Evolutionary conservation across 306 rosid species (phyloP).

Genomic region (Vachellia pachyceras): DNA sequence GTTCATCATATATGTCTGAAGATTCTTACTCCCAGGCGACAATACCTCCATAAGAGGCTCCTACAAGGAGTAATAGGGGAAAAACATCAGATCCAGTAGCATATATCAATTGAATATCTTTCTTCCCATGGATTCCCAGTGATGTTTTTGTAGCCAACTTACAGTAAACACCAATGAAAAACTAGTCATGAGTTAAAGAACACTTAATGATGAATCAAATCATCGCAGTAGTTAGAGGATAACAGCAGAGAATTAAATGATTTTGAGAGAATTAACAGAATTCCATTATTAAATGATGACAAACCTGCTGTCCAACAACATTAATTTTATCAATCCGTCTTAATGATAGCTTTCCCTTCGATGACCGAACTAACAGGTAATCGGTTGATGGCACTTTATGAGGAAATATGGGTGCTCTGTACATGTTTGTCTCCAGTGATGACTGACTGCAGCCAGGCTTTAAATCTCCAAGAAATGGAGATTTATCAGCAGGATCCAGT

Average conservation of each 20-base stretch:
- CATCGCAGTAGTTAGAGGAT: slow-evolving; percentile 8
- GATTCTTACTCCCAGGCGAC: slow-evolving; percentile 94
- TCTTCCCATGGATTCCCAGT: slow-evolving; percentile 13
- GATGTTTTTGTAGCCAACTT: slow-evolving; percentile 14
- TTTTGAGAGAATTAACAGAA: slow-evolving; percentile 12
- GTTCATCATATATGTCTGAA: slow-evolving; percentile 87
- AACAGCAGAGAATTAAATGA: slow-evolving; percentile 4
- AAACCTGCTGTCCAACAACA: slow-evolving; percentile 96
- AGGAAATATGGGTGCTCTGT: slow-evolving; percentile 86
- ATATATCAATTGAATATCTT: neutral
- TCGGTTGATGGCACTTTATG: slow-evolving; percentile 89
- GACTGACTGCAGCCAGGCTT: slow-evolving; percentile 84
- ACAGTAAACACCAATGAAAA: slow-evolving; percentile 20
- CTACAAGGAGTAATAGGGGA: slow-evolving; percentile 53
- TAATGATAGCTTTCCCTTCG: slow-evolving; percentile 90
- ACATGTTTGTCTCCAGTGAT: slow-evolving; percentile 95
- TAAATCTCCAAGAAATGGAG: slow-evolving; percentile 93
- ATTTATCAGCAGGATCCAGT: slow-evolving; percentile 92
- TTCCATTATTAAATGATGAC: slow-evolving; percentile 34
- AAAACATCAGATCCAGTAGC: slow-evolving; percentile 24
- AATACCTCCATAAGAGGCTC: slow-evolving; percentile 98
- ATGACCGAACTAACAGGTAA: slow-evolving; percentile 88
- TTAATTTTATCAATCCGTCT: slow-evolving; percentile 86
- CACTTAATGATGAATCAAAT: slow-evolving; percentile 30
- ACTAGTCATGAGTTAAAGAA: slow-evolving; percentile 10